A percentile compares a stretch with the other conserved stretches of the same genome.
phyloP scores from a whole-genome alignment of 345 rosid genomes.

The Eucalyptus lansdowneana region DNA sequence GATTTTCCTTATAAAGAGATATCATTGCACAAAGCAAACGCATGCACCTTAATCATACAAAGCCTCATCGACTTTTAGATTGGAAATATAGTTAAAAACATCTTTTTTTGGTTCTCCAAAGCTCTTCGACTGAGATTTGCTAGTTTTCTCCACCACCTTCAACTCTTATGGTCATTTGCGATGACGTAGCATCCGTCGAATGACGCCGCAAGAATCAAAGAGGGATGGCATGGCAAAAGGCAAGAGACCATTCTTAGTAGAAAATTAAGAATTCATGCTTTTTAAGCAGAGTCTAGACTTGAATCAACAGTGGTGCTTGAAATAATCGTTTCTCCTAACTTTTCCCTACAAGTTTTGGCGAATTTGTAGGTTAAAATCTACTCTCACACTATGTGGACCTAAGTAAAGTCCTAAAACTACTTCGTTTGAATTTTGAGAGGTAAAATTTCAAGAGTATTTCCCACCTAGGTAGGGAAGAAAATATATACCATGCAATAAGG shows the following conservation, averaged over 20 bases:
- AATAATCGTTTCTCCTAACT: neutral
- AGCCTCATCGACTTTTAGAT: neutral
- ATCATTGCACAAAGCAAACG: fast-evolving
- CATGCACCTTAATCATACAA: neutral
- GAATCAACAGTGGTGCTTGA: neutral
- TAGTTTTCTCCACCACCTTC: neutral
- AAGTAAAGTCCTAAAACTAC: too few relatives aligned
- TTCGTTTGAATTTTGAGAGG: too few relatives aligned
- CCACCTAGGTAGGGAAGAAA: too few relatives aligned
- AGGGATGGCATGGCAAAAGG: neutral
- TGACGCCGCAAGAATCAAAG: neutral
- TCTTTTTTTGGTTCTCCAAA: neutral
- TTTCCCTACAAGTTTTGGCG: neutral
- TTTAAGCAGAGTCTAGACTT: neutral
- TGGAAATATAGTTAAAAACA: neutral
- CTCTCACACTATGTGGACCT: neutral
- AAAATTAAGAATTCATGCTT: neutral
- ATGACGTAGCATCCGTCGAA: neutral
- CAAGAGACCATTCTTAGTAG: neutral
- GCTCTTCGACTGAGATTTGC: neutral
- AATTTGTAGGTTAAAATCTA: neutral
- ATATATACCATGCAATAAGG: too few relatives aligned
- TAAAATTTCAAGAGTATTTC: too few relatives aligned
- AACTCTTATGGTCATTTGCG: neutral
- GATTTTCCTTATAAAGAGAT: neutral